Percentiles rank a stretch among this genome's conserved stretches.
phyloP scores from a whole-genome alignment of 2,329 filamentous ascomycete species.

The Cladophialophora psammophila region DNA sequence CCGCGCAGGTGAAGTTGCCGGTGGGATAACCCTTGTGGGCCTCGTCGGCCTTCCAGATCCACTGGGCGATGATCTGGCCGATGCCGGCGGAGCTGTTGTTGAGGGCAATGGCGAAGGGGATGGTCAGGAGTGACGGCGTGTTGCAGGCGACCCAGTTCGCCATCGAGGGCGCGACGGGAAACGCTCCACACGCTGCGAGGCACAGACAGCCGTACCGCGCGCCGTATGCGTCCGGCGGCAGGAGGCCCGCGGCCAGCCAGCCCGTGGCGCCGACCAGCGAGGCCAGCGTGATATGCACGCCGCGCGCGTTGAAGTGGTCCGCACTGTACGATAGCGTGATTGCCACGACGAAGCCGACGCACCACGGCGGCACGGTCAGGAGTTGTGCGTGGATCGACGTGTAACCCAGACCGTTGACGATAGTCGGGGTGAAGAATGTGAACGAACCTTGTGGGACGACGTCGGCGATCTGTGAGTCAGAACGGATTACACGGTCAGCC shows the following conservation, averaged over 20 bases:
- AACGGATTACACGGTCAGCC: neutral
- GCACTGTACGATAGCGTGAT: conserved; percentile 34
- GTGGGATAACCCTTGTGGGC: conserved; percentile 69
- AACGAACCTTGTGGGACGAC: conserved; percentile 38
- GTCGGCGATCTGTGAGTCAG: conserved; percentile 29
- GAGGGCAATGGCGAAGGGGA: conserved; percentile 73
- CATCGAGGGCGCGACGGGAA: conserved; percentile 73
- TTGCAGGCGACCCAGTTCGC: conserved; percentile 76
- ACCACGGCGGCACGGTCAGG: conserved; percentile 42
- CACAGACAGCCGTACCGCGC: conserved; percentile 74
- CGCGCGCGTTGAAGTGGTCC: conserved; percentile 47
- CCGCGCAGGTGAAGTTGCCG: conserved; percentile 63
- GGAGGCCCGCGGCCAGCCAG: conserved; percentile 69
- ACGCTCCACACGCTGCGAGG: conserved; percentile 70
- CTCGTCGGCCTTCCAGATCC: conserved; percentile 74
- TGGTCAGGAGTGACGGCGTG: conserved; percentile 68
- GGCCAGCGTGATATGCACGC: conserved; percentile 59
- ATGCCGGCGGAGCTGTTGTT: conserved; percentile 73
- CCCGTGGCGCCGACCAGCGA: conserved; percentile 61
- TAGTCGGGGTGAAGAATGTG: conserved; percentile 38
- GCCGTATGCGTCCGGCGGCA: conserved; percentile 66
- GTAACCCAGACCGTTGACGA: conserved; percentile 38
- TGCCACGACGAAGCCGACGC: conserved; percentile 34
- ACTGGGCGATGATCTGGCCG: conserved; percentile 75
- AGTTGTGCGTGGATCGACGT: conserved; percentile 40